These are phyloP conservation scores for Wickerhamomyces sp. DNA, from an alignment of 1,139 yeast genomes.

Conservation along the genomic window DNA sequence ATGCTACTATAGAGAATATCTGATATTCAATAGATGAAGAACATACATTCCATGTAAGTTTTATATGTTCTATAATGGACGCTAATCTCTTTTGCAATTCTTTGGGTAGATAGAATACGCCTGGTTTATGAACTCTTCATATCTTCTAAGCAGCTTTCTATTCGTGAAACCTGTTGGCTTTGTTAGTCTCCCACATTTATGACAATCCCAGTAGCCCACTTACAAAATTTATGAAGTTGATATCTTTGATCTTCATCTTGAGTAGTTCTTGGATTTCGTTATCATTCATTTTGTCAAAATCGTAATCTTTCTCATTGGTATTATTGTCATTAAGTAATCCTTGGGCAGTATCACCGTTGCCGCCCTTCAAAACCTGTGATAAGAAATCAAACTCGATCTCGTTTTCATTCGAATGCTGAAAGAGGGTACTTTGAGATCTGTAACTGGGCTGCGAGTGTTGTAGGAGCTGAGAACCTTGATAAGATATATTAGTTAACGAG, in stretches of 20 bases:
- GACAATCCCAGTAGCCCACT: neutral
- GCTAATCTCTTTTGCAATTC: neutral
- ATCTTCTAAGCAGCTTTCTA: conserved; percentile 16
- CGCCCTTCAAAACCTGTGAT: neutral
- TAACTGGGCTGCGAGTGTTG: neutral
- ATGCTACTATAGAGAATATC: conserved; percentile 1
- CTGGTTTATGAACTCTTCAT: conserved; percentile 4
- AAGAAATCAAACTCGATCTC: neutral
- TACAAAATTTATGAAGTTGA: conserved; percentile 20
- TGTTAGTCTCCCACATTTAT: neutral
- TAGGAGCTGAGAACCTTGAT: neutral
- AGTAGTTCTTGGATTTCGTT: conserved; percentile 13
- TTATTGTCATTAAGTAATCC: no score
- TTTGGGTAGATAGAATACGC: neutral
- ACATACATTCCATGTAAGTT: neutral
- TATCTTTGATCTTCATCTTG: conserved; percentile 18
- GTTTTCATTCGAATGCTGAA: neutral
- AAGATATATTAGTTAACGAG: neutral
- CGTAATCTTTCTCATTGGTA: neutral
- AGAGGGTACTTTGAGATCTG: neutral
- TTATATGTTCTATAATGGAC: no score
- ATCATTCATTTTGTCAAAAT: conserved; percentile 13
- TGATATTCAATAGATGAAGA: no score
- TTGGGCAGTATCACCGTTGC: neutral
- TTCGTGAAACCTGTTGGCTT: conserved; percentile 6